Evolutionary conservation across 2,329 filamentous ascomycete genomes (phyloP).

Genomic region (Arthrobotrys iridis): DNA sequence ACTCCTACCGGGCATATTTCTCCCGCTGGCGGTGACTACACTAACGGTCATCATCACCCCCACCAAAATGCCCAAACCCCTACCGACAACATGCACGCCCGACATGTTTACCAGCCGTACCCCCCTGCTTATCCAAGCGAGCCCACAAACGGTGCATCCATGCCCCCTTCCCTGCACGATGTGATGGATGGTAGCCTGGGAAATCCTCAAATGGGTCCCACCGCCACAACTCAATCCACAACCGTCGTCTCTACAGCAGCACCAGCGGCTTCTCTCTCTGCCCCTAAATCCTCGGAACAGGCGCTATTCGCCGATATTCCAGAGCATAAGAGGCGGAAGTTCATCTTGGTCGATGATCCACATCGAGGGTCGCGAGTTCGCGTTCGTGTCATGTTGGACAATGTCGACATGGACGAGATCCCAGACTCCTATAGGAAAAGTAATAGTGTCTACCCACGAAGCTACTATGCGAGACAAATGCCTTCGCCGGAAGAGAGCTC

Average conservation of each 20-base stretch:
- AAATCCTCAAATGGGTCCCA: constrained; percentile 57
- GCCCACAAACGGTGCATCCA: constrained; percentile 69
- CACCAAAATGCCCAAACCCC: constrained; percentile 72
- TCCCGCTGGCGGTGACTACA: constrained; percentile 56
- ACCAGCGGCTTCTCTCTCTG: constrained; percentile 56
- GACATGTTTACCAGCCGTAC: constrained; percentile 79
- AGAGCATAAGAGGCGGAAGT: constrained; percentile 91
- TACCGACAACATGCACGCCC: constrained; percentile 74
- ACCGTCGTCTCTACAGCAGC: constrained; percentile 44
- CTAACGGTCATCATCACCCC: constrained; percentile 73
- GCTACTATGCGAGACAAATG: constrained; percentile 78
- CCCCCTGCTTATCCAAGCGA: constrained; percentile 71
- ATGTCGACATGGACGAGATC: constrained; percentile 93
- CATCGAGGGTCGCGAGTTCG: constrained; percentile 82
- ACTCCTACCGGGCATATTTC: constrained; percentile 58
- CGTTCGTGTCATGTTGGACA: constrained; percentile 91
- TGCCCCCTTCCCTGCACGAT: constrained; percentile 68
- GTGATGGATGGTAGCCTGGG: constrained; percentile 58
- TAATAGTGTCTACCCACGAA: constrained; percentile 88
- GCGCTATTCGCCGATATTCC: constrained; percentile 88
- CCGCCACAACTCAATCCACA: constrained; percentile 57
- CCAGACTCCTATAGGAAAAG: constrained; percentile 92
- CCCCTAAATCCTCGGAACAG: constrained; percentile 70
- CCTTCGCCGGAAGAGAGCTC: constrained; percentile 78
- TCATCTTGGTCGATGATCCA: constrained; percentile 92